Evolutionary conservation across 2,329 filamentous ascomycete species (phyloP).

Genomic region (Colletotrichum noveboracense): DNA sequence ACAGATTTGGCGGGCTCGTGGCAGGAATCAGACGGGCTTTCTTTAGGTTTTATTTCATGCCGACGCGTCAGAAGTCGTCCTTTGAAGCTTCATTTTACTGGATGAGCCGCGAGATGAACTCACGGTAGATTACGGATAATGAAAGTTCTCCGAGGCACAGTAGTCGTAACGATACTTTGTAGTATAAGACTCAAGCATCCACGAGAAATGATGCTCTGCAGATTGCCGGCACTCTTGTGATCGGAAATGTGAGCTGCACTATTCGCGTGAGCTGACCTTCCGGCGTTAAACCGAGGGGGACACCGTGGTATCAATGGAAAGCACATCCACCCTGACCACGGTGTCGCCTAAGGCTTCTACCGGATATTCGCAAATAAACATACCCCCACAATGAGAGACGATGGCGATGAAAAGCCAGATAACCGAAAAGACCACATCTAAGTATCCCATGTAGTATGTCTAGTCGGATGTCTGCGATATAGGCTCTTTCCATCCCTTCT

Average conservation of each 20-base stretch:
- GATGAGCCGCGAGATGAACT: background rate
- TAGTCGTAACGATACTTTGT: accelerated
- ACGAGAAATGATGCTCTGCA: accelerated
- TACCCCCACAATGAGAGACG: accelerated
- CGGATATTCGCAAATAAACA: too few species aligned
- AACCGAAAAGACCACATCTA: too few species aligned
- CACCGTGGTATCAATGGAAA: too few species aligned
- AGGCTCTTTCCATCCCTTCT: too few species aligned
- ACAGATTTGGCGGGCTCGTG: background rate
- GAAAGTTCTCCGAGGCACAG: accelerated
- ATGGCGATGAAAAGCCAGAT: accelerated
- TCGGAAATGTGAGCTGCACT: background rate
- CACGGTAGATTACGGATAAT: too few species aligned
- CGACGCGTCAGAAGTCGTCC: accelerated
- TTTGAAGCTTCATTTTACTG: accelerated
- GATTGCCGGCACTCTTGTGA: too few species aligned
- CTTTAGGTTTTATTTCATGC: background rate
- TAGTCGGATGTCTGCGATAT: accelerated
- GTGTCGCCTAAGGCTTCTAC: accelerated
- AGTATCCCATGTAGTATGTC: too few species aligned
- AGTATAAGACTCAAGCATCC: background rate
- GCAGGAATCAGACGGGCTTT: background rate
- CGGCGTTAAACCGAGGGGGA: too few species aligned
- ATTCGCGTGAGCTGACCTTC: too few species aligned
- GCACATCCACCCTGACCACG: accelerated